Percentiles rank a stretch among this genome's conserved stretches.
These are phyloP conservation scores for Linaria vulgaris DNA, from an alignment of 257 asterid species.

Conservation along the genomic window DNA sequence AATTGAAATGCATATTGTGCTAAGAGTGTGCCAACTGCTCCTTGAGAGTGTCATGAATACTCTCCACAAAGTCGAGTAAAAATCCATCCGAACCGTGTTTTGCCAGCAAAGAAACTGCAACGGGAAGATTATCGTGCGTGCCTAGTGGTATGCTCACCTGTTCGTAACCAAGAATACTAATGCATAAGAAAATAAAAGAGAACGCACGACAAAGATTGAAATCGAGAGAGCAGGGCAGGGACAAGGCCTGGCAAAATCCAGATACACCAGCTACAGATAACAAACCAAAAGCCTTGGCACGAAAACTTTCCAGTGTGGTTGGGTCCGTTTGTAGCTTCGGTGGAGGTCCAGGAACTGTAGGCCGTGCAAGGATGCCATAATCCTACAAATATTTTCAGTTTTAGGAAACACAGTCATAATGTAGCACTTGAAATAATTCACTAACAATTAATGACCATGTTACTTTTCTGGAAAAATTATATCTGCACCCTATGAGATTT, in stretches of 20 bases:
- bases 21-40: slow-evolving; percentile 13
- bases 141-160: slow-evolving; percentile 90
- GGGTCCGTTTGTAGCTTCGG: slow-evolving; percentile 75
- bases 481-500: too few species aligned
- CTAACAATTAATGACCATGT: too few species aligned
- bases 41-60: slow-evolving; percentile 38
- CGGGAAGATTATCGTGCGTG: slow-evolving; percentile 57
- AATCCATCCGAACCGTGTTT: slow-evolving; percentile 79
- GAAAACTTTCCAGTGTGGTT: slow-evolving; percentile 54
- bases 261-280: slow-evolving; percentile 88
- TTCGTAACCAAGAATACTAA: not conserved
- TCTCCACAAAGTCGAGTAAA: slow-evolving; percentile 57
- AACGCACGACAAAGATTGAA: slow-evolving; percentile 2
- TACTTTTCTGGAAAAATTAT: too few species aligned
- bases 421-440: too few species aligned
- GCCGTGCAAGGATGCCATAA: slow-evolving; percentile 68
- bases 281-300: slow-evolving; percentile 84
- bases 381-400: slow-evolving; percentile 39
- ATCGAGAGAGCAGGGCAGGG: too few species aligned
- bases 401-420: not conserved
- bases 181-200: not conserved
- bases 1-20: too few species aligned
- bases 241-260: slow-evolving; percentile 80
- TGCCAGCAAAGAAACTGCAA: slow-evolving; percentile 73
- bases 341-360: slow-evolving; percentile 89